phyloP scores from a whole-genome alignment of 805 yeast genomes.

The Saccharomycopsis olivae region DNA sequence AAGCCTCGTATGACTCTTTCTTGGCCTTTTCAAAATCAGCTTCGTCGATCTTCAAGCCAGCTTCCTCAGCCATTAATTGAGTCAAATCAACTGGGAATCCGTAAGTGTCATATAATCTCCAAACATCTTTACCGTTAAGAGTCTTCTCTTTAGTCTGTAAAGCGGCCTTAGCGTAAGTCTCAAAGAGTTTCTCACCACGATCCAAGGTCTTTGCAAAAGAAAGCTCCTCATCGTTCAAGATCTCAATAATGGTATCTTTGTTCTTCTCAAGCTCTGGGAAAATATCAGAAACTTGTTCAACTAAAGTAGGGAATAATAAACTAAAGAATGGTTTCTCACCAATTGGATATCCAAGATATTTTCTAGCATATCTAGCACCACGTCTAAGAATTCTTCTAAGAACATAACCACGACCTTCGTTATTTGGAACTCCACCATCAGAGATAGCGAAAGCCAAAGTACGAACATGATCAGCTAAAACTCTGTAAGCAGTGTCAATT shows the following conservation, averaged over 20 bases:
- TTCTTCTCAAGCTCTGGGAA: constrained; percentile 75
- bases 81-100: constrained; percentile 99
- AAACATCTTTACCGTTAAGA: constrained; percentile 87
- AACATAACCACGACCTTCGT: constrained; percentile 98
- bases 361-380: constrained; percentile 95
- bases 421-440: constrained; percentile 99
- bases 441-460: constrained; percentile 92
- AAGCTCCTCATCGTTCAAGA: constrained; percentile 90
- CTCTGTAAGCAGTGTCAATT: constrained; percentile 96
- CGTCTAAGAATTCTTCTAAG: constrained; percentile 94
- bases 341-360: constrained; percentile 90
- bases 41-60: constrained; percentile 86
- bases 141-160: constrained; percentile 62
- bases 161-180: constrained; percentile 82
- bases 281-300: constrained; percentile 73
- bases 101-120: constrained; percentile 97
- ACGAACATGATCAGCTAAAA: constrained; percentile 96
- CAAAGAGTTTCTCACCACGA: constrained; percentile 95
- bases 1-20: constrained; percentile 84
- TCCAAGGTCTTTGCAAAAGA: constrained; percentile 93
- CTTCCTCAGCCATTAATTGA: constrained; percentile 97
- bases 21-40: constrained; percentile 87
- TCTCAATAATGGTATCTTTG: constrained; percentile 70
- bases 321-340: constrained; percentile 74
- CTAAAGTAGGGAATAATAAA: constrained; percentile 83